Evolutionary conservation across 2,329 filamentous ascomycete genomes (phyloP).

Genomic region (Hymenotorrendiella dingleyae): DNA sequence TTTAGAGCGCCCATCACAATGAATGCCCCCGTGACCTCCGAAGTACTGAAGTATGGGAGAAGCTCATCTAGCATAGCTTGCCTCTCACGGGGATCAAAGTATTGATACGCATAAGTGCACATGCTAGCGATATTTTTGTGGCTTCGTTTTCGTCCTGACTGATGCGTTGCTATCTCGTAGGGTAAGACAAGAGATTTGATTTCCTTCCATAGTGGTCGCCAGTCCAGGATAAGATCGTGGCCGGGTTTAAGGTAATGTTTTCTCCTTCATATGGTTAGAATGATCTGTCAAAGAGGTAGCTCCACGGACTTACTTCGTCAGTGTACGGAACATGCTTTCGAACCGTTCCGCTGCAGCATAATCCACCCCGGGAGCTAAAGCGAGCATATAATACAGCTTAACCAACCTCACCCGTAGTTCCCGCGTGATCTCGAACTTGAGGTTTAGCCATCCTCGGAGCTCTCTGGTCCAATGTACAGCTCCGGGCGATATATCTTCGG

Average conservation of each 20-base stretch:
- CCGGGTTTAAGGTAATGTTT: constrained; percentile 92
- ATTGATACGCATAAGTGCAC: constrained; percentile 82
- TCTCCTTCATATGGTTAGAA: constrained; percentile 50
- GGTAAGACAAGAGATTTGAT: constrained; percentile 87
- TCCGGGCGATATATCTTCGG: constrained; percentile 89
- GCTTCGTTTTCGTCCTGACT: constrained; percentile 47
- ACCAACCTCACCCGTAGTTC: constrained; percentile 78
- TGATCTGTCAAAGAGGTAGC: constrained; percentile 23
- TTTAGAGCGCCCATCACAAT: constrained; percentile 88
- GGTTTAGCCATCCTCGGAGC: constrained; percentile 86
- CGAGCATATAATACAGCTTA: constrained; percentile 89
- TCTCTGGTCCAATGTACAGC: constrained; percentile 97
- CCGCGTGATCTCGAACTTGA: constrained; percentile 95
- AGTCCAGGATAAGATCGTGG: constrained; percentile 86
- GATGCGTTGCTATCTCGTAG: constrained; percentile 67
- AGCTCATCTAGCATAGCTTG: constrained; percentile 76
- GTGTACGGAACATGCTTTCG: constrained; percentile 88
- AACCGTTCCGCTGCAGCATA: constrained; percentile 79
- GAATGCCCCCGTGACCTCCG: constrained; percentile 85
- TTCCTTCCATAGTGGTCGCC: constrained; percentile 88
- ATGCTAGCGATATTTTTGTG: constrained; percentile 74
- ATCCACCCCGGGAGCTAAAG: constrained; percentile 85
- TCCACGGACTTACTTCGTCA: constrained; percentile 70
- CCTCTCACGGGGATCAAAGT: constrained; percentile 85
- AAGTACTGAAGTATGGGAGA: constrained; percentile 84